Evolutionary conservation across 2,329 filamentous ascomycete species (phyloP).

Genomic region (Monosporascus sp.): DNA sequence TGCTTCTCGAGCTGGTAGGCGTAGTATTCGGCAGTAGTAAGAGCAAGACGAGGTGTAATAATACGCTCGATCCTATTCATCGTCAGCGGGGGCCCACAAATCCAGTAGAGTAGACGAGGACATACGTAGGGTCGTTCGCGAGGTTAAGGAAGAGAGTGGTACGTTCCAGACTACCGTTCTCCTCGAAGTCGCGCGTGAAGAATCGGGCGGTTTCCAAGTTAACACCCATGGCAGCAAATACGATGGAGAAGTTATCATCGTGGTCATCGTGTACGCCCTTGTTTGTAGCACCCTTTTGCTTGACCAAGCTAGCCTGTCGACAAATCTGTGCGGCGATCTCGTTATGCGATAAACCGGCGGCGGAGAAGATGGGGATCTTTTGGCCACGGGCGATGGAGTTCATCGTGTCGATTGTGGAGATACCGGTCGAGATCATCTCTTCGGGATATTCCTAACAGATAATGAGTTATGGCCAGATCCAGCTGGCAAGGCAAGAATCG

Average conservation of each 20-base stretch:
- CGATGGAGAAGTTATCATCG: constrained; percentile 99
- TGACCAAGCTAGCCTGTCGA: constrained; percentile 89
- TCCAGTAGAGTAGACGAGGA: constrained; percentile 11
- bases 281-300: constrained; percentile 69
- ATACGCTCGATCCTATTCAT: constrained; percentile 86
- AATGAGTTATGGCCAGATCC: constrained; percentile 10
- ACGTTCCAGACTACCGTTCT: constrained; percentile 98
- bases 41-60: constrained; percentile 94
- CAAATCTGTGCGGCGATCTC: constrained; percentile 99
- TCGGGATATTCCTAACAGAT: constrained; percentile 80
- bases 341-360: constrained; percentile 96
- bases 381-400: constrained; percentile 96
- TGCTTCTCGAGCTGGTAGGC: constrained; percentile 99
- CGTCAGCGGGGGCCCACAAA: constrained; percentile 11
- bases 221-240: constrained; percentile 99
- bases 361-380: constrained; percentile 99
- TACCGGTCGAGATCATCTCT: constrained; percentile 99
- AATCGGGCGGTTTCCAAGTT: constrained; percentile 98
- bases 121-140: constrained; percentile 96
- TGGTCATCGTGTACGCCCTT: constrained; percentile 96
- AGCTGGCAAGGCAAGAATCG: not conserved
- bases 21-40: constrained; percentile 99
- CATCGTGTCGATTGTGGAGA: constrained; percentile 98
- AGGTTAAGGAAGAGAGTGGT: constrained; percentile 97
- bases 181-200: constrained; percentile 97